Evolutionary conservation across 176 grass and related monocot genomes (phyloP), one percentile per base, ranked within the genome.

Genomic region (Dactylis glomerata): DNA sequence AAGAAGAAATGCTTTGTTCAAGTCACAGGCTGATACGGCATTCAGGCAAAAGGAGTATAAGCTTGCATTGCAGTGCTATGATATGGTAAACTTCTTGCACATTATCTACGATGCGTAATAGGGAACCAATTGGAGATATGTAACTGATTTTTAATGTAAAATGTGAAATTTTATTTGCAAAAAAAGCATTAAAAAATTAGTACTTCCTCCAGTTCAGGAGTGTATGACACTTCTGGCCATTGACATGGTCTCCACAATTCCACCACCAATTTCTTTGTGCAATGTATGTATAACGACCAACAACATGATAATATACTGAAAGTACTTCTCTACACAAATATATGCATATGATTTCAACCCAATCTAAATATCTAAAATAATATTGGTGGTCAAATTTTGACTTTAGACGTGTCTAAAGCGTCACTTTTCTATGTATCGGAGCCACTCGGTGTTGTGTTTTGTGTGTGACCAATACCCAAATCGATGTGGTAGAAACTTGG

Each of bases 21-120:
- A 84, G 30, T 64, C 41, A 50, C 20, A 26, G 10, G 70, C 81
- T 23, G 28, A 6, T 63, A 33, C 3, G 20, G 11, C 55, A 24
- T 83, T 83, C 40, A 75, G 4, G 28, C 41, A 44, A 0, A 83
- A 83, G 30, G 82, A 84, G 0, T 83, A 83, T 74, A 22, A 17
- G 4, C 2, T 34, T 1, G 82, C 82, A 50, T 75, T 8, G 0
- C 24, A 75, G 24, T 0, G 0, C 10, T 84, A 84, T 75, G 32
- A 32, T 15, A 8, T 24, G 70, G 82, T 84, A 64, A 75, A 58
- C 34, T 28, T 75, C 63, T 83, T 63, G 27, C 69, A 49, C 41
- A 8, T 15, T 74, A 74, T 34, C 27, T 62, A 22, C 14, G 22
- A 17, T 33, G 4, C 6, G 32, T 32, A 47, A 62, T 11, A 13